These are phyloP conservation scores for Gossypium aridum DNA, from an alignment of 441 rosid genomes.

Conservation along the genomic window DNA sequence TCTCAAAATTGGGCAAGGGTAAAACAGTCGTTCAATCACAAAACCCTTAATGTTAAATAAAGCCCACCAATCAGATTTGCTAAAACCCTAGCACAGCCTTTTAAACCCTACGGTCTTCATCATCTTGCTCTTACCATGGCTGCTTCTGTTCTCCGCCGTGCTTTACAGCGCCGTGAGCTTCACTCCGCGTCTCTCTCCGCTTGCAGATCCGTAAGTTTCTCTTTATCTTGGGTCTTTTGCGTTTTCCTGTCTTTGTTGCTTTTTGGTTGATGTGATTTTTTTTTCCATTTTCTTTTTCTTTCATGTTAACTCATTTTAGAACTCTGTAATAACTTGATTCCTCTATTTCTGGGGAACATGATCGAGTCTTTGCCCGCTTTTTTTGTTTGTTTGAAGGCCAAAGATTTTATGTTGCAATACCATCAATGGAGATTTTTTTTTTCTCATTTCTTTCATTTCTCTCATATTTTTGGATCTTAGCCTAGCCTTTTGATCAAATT, in stretches of 20 bases:
- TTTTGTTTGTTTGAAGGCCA: neutral
- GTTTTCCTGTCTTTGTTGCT: neutral
- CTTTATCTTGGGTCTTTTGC: neutral
- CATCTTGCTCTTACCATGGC: constrained; percentile 33
- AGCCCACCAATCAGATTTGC: neutral
- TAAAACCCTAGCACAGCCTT: constrained; percentile 8
- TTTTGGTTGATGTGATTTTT: neutral
- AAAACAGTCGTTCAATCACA: neutral
- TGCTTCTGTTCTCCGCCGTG: constrained; percentile 35
- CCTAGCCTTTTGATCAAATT: neutral
- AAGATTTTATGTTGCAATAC: neutral
- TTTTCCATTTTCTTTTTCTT: neutral
- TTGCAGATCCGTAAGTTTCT: constrained; percentile 32
- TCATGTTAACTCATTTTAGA: neutral
- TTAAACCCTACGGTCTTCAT: constrained; percentile 8
- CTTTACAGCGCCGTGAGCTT: constrained; percentile 40
- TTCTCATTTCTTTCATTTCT: neutral
- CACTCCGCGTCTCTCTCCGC: constrained; percentile 38
- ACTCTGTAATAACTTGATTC: neutral
- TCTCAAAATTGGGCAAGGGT: neutral
- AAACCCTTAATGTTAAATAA: neutral
- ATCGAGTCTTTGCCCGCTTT: neutral
- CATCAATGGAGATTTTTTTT: neutral
- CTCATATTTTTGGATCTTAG: neutral
- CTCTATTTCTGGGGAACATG: neutral